These are phyloP conservation scores for Phyllosticta capitalensis DNA, from an alignment of 2,329 filamentous ascomycete genomes.

Conservation along the genomic window DNA sequence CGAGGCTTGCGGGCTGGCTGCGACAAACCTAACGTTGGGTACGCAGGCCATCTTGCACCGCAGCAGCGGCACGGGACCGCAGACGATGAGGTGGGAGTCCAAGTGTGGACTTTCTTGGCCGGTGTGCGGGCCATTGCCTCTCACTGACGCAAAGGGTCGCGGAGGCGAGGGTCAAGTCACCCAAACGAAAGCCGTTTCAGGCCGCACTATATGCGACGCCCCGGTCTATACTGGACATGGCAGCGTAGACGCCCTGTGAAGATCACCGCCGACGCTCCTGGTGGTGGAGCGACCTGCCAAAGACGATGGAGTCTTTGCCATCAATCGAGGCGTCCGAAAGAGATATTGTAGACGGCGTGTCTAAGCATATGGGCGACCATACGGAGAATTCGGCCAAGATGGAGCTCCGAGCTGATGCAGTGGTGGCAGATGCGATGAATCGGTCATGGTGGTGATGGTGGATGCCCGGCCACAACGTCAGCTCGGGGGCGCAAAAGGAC, in stretches of 20 bases:
- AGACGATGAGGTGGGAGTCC: not conserved
- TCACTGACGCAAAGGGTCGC: constrained; percentile 27
- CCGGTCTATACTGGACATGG: constrained; percentile 23
- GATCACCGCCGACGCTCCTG: not conserved
- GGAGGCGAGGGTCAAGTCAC: constrained; percentile 25
- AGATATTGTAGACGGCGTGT: not conserved
- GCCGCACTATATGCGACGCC: constrained; percentile 20
- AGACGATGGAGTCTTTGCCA: not conserved
- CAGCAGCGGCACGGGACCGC: constrained; percentile 7
- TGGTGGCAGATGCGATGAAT: too few species aligned
- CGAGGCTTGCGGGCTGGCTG: constrained; percentile 25
- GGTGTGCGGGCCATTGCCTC: not conserved
- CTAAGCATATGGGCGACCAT: not conserved
- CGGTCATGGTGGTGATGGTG: not conserved
- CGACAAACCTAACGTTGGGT: not conserved
- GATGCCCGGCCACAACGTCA: not conserved
- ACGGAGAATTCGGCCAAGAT: not conserved
- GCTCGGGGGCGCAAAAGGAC: not conserved
- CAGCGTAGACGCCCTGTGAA: not conserved
- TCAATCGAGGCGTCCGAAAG: not conserved
- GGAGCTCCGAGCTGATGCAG: not conserved
- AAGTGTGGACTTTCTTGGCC: not conserved
- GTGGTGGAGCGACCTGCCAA: not conserved
- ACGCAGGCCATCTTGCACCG: constrained; percentile 10
- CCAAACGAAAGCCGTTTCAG: constrained; percentile 33